A percentile compares a stretch with the other conserved stretches of the same genome.
Conservation (phyloP, 139 green algal genomes). For the Ettlia oleoabundans region DNA sequence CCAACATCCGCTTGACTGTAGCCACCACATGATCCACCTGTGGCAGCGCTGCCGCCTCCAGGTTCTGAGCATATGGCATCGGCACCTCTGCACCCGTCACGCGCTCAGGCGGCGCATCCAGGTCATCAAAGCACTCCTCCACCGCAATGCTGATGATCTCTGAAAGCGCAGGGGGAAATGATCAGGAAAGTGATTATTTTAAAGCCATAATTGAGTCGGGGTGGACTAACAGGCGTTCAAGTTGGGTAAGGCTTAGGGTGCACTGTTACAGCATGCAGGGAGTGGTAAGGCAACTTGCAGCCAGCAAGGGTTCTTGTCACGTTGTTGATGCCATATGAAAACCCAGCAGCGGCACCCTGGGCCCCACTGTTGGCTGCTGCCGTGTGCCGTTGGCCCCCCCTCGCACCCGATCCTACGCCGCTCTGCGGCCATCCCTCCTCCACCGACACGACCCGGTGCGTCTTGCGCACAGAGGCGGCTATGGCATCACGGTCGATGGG, state of each 20-base stretch:
- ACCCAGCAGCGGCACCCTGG: too few relatives aligned
- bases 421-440: slow-evolving; percentile 98
- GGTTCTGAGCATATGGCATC: slow-evolving; percentile 96
- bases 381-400: too few relatives aligned
- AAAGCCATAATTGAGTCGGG: too few relatives aligned
- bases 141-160: slow-evolving; percentile 85
- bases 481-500: slow-evolving; percentile 94
- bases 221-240: too few relatives aligned
- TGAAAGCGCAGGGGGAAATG: background rate
- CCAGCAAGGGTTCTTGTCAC: background rate
- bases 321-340: too few relatives aligned
- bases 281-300: too few relatives aligned
- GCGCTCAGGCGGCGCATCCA: slow-evolving; percentile 93
- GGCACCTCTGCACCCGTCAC: slow-evolving; percentile 91
- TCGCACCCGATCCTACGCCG: slow-evolving; percentile 79
- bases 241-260: too few relatives aligned
- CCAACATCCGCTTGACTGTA: slow-evolving; percentile 60
- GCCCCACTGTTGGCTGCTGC: too few relatives aligned
- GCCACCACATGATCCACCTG: slow-evolving; percentile 81
- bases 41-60: slow-evolving; percentile 89
- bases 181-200: too few relatives aligned
- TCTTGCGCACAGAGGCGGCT: slow-evolving; percentile 86
- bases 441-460: slow-evolving; percentile 85
- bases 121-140: slow-evolving; percentile 97
- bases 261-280: too few relatives aligned